phyloP scores from a whole-genome alignment of 202 grass and related monocot species.

The Schoenoplectus tabernaemontani region DNA sequence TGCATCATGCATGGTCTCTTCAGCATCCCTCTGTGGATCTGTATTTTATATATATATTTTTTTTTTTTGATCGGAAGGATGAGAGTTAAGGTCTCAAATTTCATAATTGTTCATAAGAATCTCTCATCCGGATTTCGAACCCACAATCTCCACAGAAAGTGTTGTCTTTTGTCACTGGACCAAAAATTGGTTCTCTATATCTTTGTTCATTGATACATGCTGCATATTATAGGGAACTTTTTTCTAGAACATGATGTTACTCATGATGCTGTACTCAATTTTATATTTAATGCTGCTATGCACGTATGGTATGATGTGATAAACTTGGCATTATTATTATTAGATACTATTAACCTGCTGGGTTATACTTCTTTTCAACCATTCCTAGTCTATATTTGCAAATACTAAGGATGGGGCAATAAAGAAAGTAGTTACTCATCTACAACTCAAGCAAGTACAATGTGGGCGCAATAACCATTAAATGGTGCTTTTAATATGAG shows the following conservation, averaged over 20 bases:
- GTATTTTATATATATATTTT: too few species aligned
- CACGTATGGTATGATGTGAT: background rate
- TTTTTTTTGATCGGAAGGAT: too few species aligned
- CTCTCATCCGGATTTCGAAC: too few species aligned
- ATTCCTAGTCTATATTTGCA: background rate
- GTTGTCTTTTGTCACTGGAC: too few species aligned
- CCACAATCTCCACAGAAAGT: too few species aligned
- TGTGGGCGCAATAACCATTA: slow-evolving; percentile 7
- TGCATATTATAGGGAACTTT: background rate
- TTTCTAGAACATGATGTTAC: background rate
- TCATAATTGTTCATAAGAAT: too few species aligned
- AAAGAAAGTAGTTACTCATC: slow-evolving; percentile 19
- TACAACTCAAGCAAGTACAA: slow-evolving; percentile 19
- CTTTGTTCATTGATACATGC: background rate
- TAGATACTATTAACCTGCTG: background rate
- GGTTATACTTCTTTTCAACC: background rate
- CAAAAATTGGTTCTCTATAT: too few species aligned
- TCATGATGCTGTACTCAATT: background rate
- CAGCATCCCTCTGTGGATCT: background rate
- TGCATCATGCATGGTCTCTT: background rate
- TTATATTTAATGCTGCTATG: background rate
- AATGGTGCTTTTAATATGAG: slow-evolving; percentile 26
- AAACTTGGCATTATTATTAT: background rate
- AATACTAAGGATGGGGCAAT: slow-evolving; percentile 5
- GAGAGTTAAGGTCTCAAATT: too few species aligned